Percentiles rank a stretch among this genome's conserved stretches.
phyloP scores from a whole-genome alignment of 2,329 filamentous ascomycete genomes.

The Sclerotinia sclerotiorum region DNA sequence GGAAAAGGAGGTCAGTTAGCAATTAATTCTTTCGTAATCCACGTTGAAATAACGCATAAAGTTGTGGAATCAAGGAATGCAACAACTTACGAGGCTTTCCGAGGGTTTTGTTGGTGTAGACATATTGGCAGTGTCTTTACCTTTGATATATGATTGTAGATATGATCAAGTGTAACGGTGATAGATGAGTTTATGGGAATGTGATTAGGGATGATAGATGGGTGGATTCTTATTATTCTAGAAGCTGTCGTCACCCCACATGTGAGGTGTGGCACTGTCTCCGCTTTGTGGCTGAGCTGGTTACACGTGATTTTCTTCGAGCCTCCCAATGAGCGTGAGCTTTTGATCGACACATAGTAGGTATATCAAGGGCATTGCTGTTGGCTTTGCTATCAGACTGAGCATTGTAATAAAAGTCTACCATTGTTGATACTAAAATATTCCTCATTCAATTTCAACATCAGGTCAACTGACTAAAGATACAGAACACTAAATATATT shows the following conservation, averaged over 20 bases:
- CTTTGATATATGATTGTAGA: neutral
- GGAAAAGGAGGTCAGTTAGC: constrained; percentile 4
- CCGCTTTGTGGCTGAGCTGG: neutral
- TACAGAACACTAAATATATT: neutral
- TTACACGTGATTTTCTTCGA: neutral
- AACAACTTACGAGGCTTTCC: constrained; percentile 21
- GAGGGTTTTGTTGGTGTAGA: constrained; percentile 26
- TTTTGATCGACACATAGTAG: neutral
- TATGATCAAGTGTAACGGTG: neutral
- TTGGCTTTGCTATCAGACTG: neutral
- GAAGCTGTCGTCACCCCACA: constrained; percentile 14
- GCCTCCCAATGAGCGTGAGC: constrained; percentile 1
- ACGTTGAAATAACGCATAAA: constrained; percentile 20
- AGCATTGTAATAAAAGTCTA: neutral
- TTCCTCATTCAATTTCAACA: neutral
- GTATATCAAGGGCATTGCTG: neutral
- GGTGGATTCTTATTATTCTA: neutral
- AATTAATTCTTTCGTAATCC: constrained; percentile 8
- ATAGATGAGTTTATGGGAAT: neutral
- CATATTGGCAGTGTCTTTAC: constrained; percentile 14
- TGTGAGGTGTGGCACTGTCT: constrained; percentile 12
- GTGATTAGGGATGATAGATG: constrained; percentile 11
- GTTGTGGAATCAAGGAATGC: constrained; percentile 10
- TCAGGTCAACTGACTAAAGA: neutral
- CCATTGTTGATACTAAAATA: neutral